Percentiles rank a stretch among this genome's conserved stretches.
phyloP scores from a whole-genome alignment of 768 basidiomycete species.

The Suillus bovinus region DNA sequence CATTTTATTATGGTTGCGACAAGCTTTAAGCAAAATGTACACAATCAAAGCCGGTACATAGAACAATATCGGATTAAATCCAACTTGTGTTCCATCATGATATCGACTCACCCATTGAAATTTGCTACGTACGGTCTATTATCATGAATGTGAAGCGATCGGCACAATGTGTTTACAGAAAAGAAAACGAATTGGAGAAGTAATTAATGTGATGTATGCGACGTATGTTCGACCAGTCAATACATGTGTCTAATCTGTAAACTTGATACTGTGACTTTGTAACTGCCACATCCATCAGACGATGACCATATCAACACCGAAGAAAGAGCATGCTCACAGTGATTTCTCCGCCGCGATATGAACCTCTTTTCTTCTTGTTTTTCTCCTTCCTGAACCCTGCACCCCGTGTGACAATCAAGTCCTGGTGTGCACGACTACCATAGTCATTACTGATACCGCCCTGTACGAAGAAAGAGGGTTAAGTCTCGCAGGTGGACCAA shows the following conservation, averaged over 20 bases:
- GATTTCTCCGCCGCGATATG: slow-evolving; percentile 93
- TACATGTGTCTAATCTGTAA: slow-evolving; percentile 44
- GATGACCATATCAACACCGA: slow-evolving; percentile 5
- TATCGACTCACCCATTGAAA: neutral
- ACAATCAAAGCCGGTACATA: neutral
- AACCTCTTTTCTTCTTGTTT: slow-evolving; percentile 98
- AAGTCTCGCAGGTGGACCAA: neutral
- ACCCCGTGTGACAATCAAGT: slow-evolving; percentile 91
- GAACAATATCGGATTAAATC: neutral
- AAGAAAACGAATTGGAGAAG: neutral
- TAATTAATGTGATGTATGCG: neutral
- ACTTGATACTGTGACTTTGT: slow-evolving; percentile 87
- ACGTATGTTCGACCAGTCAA: slow-evolving; percentile 6
- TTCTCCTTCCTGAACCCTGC: slow-evolving; percentile 98
- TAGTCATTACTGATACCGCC: slow-evolving; percentile 77
- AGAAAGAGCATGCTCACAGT: slow-evolving; percentile 54
- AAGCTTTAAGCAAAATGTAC: neutral
- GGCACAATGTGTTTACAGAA: neutral
- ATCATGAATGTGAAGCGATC: neutral
- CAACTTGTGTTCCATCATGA: neutral
- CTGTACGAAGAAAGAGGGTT: slow-evolving; percentile 34
- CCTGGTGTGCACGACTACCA: slow-evolving; percentile 79
- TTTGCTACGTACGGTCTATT: neutral
- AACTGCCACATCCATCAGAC: slow-evolving; percentile 44
- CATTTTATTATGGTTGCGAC: neutral